Percentiles rank a stretch among this genome's conserved stretches.
Conservation (phyloP, 1,284 basidiomycete species). For the Moesziomyces antarcticus region DNA sequence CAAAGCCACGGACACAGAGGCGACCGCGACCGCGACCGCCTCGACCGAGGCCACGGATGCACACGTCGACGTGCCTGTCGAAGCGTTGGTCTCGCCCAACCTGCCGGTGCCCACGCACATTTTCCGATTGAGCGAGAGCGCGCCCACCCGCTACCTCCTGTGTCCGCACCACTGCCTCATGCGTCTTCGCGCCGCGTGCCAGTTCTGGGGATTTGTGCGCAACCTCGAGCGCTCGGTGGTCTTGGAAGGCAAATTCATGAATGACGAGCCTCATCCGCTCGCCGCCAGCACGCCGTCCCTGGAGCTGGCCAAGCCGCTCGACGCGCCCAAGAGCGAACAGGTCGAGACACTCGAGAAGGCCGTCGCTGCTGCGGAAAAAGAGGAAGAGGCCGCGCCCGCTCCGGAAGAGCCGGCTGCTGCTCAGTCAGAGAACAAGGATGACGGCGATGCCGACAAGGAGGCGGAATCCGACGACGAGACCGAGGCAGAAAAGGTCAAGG, state of each 20-base stretch:
- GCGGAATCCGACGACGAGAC: slow-evolving; percentile 21
- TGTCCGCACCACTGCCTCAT: slow-evolving; percentile 64
- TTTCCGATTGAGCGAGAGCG: slow-evolving; percentile 62
- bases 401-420: slow-evolving; percentile 3
- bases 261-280: slow-evolving; percentile 32
- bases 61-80: slow-evolving; percentile 1
- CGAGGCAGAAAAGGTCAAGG: slow-evolving; percentile 40
- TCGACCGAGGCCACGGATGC: slow-evolving; percentile 6
- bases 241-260: slow-evolving; percentile 61
- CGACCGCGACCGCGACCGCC: slow-evolving; percentile 1
- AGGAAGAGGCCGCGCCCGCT: neutral
- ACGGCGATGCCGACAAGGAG: slow-evolving; percentile 7
- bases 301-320: slow-evolving; percentile 16
- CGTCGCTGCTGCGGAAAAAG: slow-evolving; percentile 24
- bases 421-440: slow-evolving; percentile 1
- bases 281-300: slow-evolving; percentile 20
- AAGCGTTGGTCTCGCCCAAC: slow-evolving; percentile 3
- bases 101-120: slow-evolving; percentile 65
- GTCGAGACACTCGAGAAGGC: slow-evolving; percentile 36
- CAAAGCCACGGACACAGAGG: slow-evolving; percentile 14
- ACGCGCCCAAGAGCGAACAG: slow-evolving; percentile 21
- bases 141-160: slow-evolving; percentile 58
- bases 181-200: slow-evolving; percentile 61
- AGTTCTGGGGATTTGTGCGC: slow-evolving; percentile 64
- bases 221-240: slow-evolving; percentile 64